These are phyloP conservation scores for Salix purpurea DNA, from an alignment of 345 rosid genomes.

Conservation along the genomic window DNA sequence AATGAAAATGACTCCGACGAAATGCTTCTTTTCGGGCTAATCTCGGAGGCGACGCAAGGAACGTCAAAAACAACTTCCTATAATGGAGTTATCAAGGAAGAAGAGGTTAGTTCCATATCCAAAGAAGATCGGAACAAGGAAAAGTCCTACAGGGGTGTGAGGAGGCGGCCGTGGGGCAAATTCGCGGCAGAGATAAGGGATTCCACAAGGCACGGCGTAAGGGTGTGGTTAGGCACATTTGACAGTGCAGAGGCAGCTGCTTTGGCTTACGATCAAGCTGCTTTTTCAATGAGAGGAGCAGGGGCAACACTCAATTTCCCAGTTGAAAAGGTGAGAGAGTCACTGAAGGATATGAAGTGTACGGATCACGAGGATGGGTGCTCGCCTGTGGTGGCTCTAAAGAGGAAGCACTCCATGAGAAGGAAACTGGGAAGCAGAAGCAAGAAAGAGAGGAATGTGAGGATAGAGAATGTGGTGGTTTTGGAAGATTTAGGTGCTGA, in stretches of 20 bases:
- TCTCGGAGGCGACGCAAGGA: conserved; percentile 42
- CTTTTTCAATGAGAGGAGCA: conserved; percentile 61
- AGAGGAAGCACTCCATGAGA: conserved; percentile 73
- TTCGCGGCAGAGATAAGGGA: conserved; percentile 80
- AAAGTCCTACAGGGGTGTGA: conserved; percentile 62
- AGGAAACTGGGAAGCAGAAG: conserved; percentile 41
- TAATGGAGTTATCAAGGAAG: conserved; percentile 30
- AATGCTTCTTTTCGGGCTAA: conserved; percentile 72
- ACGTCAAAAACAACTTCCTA: conserved; percentile 12
- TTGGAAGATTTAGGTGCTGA: conserved; percentile 81
- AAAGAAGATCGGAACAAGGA: conserved; percentile 30
- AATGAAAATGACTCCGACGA: conserved; percentile 91
- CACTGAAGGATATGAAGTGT: conserved; percentile 55
- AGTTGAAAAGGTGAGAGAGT: conserved; percentile 60
- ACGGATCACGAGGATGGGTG: conserved; percentile 47
- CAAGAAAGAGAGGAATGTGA: conserved; percentile 37
- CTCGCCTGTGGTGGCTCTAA: conserved; percentile 85
- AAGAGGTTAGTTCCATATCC: conserved; percentile 43
- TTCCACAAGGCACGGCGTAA: conserved; percentile 51
- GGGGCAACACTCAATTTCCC: conserved; percentile 60
- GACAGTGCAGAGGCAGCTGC: conserved; percentile 78
- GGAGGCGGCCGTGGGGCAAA: conserved; percentile 80
- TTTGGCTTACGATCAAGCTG: conserved; percentile 70
- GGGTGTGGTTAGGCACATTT: conserved; percentile 75
- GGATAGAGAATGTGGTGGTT: conserved; percentile 50